These are phyloP conservation scores for Mucor saturninus DNA, from an alignment of 371 early-diverging fungal species.

Conservation along the genomic window DNA sequence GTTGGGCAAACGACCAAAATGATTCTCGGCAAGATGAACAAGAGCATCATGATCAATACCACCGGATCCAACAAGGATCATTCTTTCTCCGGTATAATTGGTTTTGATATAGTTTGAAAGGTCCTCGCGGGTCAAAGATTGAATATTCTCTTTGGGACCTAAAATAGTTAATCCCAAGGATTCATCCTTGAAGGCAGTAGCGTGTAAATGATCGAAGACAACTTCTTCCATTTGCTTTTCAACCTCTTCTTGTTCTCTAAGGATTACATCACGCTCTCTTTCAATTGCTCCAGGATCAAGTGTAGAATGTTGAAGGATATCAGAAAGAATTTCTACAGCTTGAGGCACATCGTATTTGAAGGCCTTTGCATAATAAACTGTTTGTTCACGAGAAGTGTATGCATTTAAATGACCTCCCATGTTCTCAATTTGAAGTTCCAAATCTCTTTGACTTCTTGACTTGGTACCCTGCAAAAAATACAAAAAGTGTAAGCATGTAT, in stretches of 20 bases:
- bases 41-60: conserved; percentile 93
- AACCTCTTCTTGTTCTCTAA: conserved; percentile 95
- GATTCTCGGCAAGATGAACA: conserved; percentile 87
- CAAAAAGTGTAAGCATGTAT: conserved; percentile 27
- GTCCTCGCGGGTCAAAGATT: conserved; percentile 82
- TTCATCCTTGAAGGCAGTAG: conserved; percentile 90
- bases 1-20: conserved; percentile 81
- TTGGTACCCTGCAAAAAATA: conserved; percentile 83
- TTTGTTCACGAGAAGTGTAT: conserved; percentile 98
- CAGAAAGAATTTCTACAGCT: conserved; percentile 92
- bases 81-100: conserved; percentile 96
- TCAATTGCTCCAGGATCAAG: conserved; percentile 82
- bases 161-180: conserved; percentile 94
- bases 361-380: conserved; percentile 96
- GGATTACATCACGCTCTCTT: conserved; percentile 93
- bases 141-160: conserved; percentile 92
- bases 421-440: conserved; percentile 95
- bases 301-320: conserved; percentile 92
- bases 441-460: conserved; percentile 70
- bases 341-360: conserved; percentile 85
- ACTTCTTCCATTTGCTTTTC: conserved; percentile 96
- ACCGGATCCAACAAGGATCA: conserved; percentile 95
- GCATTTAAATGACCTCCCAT: conserved; percentile 98
- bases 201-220: conserved; percentile 81
- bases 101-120: conserved; percentile 83